These are phyloP conservation scores for Lentinula raphanica DNA, from an alignment of 768 basidiomycete species.

Conservation along the genomic window DNA sequence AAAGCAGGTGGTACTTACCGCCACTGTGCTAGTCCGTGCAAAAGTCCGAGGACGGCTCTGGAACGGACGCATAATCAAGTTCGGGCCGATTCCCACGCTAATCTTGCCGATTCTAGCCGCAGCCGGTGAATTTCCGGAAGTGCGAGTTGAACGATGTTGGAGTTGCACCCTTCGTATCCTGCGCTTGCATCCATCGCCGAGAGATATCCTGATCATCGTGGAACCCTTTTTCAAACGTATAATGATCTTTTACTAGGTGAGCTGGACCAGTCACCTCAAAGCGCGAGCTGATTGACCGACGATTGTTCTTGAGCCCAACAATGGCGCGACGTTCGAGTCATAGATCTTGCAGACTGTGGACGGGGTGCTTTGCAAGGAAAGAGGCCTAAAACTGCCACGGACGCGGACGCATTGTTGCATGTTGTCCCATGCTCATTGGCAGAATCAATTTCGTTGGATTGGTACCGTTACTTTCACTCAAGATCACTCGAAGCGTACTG, in stretches of 20 bases:
- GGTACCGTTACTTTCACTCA: constrained; percentile 32
- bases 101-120: too few relatives aligned
- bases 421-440: constrained; percentile 67
- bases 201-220: constrained; percentile 60
- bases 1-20: too few relatives aligned
- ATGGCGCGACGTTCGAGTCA: constrained; percentile 60
- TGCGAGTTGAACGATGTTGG: not conserved
- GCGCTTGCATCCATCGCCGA: constrained; percentile 24
- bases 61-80: not conserved
- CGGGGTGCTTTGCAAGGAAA: constrained; percentile 58
- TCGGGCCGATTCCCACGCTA: not conserved
- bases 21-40: too few relatives aligned
- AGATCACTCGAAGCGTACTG: not conserved
- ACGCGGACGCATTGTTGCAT: constrained; percentile 33
- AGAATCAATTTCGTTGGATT: constrained; percentile 59
- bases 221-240: constrained; percentile 67
- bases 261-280: constrained; percentile 5
- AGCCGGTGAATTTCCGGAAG: not conserved
- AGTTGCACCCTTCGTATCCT: constrained; percentile 4
- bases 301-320: constrained; percentile 49
- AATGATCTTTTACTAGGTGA: constrained; percentile 66
- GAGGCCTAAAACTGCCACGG: constrained; percentile 44
- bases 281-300: not conserved
- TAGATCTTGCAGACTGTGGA: constrained; percentile 50
- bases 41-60: too few relatives aligned